Evolutionary conservation across 2,329 filamentous ascomycete genomes (phyloP).

Genomic region (Exophiala xenobiotica): DNA sequence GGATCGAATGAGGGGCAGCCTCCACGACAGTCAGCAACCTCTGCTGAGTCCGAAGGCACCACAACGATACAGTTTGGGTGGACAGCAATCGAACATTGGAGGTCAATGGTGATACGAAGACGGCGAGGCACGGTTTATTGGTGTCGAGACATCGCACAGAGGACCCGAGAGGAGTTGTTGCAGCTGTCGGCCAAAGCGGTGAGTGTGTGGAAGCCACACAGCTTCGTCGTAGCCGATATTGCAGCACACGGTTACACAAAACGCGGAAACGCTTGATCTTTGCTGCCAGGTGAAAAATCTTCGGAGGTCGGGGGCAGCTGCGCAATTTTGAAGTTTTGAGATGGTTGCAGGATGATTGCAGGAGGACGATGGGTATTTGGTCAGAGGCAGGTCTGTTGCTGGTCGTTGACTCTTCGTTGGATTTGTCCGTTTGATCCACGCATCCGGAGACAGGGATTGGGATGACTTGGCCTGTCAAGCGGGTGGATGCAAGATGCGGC

Average conservation of each 20-base stretch:
- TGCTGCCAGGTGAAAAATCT: constrained; percentile 2
- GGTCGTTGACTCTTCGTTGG: background rate
- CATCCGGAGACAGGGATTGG: background rate
- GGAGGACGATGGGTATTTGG: constrained; percentile 12
- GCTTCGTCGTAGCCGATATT: background rate
- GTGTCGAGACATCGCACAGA: constrained; percentile 15
- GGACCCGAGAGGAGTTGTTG: constrained; percentile 5
- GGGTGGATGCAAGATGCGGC: constrained; percentile 1
- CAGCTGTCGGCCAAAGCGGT: constrained; percentile 12
- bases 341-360: constrained; percentile 9
- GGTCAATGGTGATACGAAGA: constrained; percentile 21
- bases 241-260: background rate
- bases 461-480: background rate
- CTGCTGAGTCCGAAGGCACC: constrained; percentile 17
- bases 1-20: constrained; percentile 20
- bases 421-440: background rate
- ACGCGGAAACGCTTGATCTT: background rate
- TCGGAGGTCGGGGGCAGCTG: constrained; percentile 1
- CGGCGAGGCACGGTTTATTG: constrained; percentile 19
- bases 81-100: constrained; percentile 23
- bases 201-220: constrained; percentile 10
- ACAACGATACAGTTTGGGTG: constrained; percentile 9
- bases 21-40: constrained; percentile 20
- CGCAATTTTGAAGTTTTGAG: constrained; percentile 4
- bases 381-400: constrained; percentile 1